A percentile compares a stretch with the other conserved stretches of the same genome.
phyloP scores from a whole-genome alignment of 1,284 basidiomycete genomes.

The Trichosporon sp. region DNA sequence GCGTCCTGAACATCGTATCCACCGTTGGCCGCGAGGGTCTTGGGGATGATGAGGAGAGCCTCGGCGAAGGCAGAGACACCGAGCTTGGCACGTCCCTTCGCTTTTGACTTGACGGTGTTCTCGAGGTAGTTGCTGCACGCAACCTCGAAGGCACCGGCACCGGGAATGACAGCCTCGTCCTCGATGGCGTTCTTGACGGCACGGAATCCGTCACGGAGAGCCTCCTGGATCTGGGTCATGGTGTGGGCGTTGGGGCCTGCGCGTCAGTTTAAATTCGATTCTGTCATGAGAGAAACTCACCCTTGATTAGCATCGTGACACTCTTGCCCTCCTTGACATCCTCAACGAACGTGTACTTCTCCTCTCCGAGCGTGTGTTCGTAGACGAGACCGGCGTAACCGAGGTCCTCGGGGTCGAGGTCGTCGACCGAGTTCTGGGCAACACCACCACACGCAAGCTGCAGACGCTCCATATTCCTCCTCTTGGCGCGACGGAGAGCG shows the following conservation, averaged over 20 bases:
- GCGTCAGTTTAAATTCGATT: neutral
- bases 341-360: conserved; percentile 98
- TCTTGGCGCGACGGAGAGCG: conserved; percentile 90
- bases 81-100: conserved; percentile 96
- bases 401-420: conserved; percentile 84
- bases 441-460: conserved; percentile 93
- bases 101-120: conserved; percentile 74
- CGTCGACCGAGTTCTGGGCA: conserved; percentile 98
- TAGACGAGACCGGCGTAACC: conserved; percentile 98
- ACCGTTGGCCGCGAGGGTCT: conserved; percentile 94
- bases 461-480: conserved; percentile 94
- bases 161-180: conserved; percentile 84
- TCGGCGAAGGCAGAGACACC: conserved; percentile 98
- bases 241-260: conserved; percentile 90
- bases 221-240: conserved; percentile 94
- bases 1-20: conserved; percentile 97
- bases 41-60: conserved; percentile 90
- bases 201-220: conserved; percentile 91
- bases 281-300: conserved; percentile 52
- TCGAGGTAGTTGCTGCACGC: conserved; percentile 82
- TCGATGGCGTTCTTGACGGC: conserved; percentile 97
- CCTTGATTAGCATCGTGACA: conserved; percentile 95
- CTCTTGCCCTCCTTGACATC: conserved; percentile 95
- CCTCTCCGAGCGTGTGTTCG: conserved; percentile 98
- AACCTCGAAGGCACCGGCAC: conserved; percentile 96